Conservation (phyloP, 208 protist species). For the Trichomonas gallinae region DNA sequence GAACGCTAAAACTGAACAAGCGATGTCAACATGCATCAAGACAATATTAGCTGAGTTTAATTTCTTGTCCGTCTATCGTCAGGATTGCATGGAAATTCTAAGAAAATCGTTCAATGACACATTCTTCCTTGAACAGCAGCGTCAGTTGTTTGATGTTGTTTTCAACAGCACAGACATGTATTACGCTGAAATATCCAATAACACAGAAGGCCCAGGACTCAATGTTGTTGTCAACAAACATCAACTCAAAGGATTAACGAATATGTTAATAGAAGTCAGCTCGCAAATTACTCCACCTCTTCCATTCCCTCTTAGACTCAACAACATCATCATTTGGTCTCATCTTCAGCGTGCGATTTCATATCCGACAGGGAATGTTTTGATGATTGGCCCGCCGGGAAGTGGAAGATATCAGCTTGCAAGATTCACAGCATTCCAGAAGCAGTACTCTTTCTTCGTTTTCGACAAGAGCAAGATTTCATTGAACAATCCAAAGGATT, state of each 20-base stretch:
- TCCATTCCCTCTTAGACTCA: background rate
- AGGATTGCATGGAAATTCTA: background rate
- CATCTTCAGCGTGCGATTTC: background rate
- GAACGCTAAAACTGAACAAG: background rate
- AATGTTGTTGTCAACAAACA: background rate
- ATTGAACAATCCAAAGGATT: background rate
- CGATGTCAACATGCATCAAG: background rate
- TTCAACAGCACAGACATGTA: background rate
- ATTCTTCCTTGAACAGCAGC: background rate
- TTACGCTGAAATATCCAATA: background rate
- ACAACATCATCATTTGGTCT: background rate
- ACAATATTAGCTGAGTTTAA: background rate
- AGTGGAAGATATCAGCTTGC: background rate
- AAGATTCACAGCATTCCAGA: background rate
- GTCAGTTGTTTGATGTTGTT: background rate
- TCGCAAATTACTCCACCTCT: background rate
- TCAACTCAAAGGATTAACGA: background rate
- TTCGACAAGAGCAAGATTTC: background rate
- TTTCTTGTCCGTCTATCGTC: background rate
- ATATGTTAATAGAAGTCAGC: background rate
- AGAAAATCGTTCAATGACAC: background rate
- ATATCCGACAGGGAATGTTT: background rate
- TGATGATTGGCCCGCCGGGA: background rate
- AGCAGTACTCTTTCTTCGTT: background rate
- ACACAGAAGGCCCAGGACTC: background rate